Base-by-base conservation (phyloP, 495 filamentous ascomycete genomes). In the Aspergillus ostianus region DNA sequence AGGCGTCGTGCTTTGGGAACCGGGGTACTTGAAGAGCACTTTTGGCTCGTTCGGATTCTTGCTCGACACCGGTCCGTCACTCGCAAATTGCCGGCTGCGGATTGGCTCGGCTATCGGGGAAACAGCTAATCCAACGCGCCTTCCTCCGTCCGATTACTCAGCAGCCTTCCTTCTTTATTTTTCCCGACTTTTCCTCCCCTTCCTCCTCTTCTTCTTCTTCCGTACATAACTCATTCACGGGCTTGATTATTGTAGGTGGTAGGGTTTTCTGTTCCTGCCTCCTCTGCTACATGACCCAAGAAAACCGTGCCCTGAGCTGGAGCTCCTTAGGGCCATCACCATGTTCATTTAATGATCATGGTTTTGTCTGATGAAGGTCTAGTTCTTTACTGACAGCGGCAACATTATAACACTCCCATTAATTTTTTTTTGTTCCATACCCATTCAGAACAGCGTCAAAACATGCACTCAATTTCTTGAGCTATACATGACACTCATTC, bases 191-290 rank as follows among this genome's bases (percentile, higher is more conserved):
- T 73, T 61, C 79, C 73, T 75, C 70, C 63, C 77, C 65, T 63
- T 60, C 72, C 73, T 62, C 57, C 41, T 72, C 74, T 72, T 69
- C 75, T 66, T 80, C 74, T 77, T 70, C 65, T 76, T 61, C 64
- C 63, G 79, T 77, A 77, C 81, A 81, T 73, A 67, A 72, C 76
- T 80, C 76, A 78, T 80, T 79, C 65, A 81, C 72, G 88, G 83
- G 80, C 88, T 85, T 84, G 80, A 72, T 94, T 95, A 93, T 96
- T 93, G 92, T 97, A 89, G 92, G 89, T 84, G 79, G 79, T 73
- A 78, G 73, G 75, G 74, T 63, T 55, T 36, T 56, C 63, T 52
- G 55, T 81, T 78, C 76, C 67, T 73, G 65, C 75, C 68, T 85
- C 82, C 86, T 85, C 86, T 89, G 76, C 79, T 83, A 80, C 75